A percentile compares a stretch with the other conserved stretches of the same genome.
phyloP scores from a whole-genome alignment of 129 eudicot species.

The Kitagawia praeruptora region DNA sequence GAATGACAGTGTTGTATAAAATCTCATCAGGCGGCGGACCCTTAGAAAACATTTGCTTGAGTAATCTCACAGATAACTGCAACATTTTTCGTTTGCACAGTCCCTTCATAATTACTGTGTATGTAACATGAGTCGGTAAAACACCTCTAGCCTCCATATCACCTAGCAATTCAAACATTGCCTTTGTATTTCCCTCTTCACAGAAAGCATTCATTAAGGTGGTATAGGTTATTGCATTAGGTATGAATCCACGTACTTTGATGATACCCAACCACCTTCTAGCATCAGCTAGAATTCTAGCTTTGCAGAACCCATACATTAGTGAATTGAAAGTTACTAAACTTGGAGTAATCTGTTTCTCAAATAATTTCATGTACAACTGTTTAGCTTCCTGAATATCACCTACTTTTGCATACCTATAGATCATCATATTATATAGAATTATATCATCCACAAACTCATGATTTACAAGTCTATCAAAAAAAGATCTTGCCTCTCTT shows the following conservation, averaged over 20 bases:
- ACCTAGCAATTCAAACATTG: constrained; percentile 33
- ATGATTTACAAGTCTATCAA: constrained; percentile 32
- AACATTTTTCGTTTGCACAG: constrained; percentile 56
- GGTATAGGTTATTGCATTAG: constrained; percentile 65
- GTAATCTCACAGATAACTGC: constrained; percentile 37
- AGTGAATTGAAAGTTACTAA: constrained; percentile 78
- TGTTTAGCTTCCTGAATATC: constrained; percentile 32
- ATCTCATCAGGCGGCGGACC: constrained; percentile 61
- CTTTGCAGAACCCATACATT: constrained; percentile 62
- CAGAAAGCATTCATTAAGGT: constrained; percentile 69
- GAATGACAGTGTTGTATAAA: constrained; percentile 66
- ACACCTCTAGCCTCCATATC: constrained; percentile 52
- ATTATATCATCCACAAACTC: constrained; percentile 36
- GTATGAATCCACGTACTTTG: constrained; percentile 44
- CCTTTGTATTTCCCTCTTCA: constrained; percentile 41
- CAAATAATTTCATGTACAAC: constrained; percentile 31
- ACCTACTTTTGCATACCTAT: constrained; percentile 66
- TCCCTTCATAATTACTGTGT: constrained; percentile 66
- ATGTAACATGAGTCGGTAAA: constrained; percentile 62
- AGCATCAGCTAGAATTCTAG: constrained; percentile 39
- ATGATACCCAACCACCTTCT: constrained; percentile 35
- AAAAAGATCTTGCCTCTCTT: constrained; percentile 55
- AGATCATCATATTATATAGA: constrained; percentile 74
- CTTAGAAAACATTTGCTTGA: constrained; percentile 41
- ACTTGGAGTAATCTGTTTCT: constrained; percentile 55